Base-by-base conservation (phyloP, 305 asterid species). In the Galium porrigens region DNA sequence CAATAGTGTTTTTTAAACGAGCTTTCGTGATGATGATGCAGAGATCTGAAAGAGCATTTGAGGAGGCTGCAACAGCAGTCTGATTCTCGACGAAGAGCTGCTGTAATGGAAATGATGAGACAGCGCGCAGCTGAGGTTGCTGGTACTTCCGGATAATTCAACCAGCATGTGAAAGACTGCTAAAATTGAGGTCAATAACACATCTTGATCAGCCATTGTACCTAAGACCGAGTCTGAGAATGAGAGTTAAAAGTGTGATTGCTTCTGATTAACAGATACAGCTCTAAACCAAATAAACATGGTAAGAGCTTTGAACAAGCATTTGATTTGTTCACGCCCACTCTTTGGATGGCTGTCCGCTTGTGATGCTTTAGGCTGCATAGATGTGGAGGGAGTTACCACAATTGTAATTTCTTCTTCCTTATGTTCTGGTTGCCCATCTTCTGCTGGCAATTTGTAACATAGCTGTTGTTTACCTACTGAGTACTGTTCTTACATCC, bases 81-180 rank as follows among this genome's bases (percentile, higher is more conserved):
- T 4, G 98, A 91, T 77, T 85, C 95, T 61, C 84, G 96, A 61
- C 77, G 96, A 59, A 82, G 98, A 79, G 98, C 96, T 71, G 98
- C 98, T 64, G 96, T 92, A 49, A 89, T 76, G 76, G 96, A 89
- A 78, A 91, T 91, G 96, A 89, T 91, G 96, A 85, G 96, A 77
- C 94, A 91, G 77, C 95, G 94, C 4, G 92, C 98, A 4, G 94
- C 95, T n/a, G 98, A 91, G 83, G 94, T 85, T 70, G 90, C 94
- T 2, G 77, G 89, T 51, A 86, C 67, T 74, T 74, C 89, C 42
- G 80, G 81, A 74, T 75, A 68, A 63, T 66, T 55, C 70, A 36
- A 71, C 58, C 67, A 14, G 65, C 60, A 64, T 62, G 32, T 62
- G 66, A 58, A 62, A 67, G 59, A 39, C 64, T 68, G 39, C 33